phyloP scores from a whole-genome alignment of 2,329 filamentous ascomycete species.

The Alternaria postmessia region DNA sequence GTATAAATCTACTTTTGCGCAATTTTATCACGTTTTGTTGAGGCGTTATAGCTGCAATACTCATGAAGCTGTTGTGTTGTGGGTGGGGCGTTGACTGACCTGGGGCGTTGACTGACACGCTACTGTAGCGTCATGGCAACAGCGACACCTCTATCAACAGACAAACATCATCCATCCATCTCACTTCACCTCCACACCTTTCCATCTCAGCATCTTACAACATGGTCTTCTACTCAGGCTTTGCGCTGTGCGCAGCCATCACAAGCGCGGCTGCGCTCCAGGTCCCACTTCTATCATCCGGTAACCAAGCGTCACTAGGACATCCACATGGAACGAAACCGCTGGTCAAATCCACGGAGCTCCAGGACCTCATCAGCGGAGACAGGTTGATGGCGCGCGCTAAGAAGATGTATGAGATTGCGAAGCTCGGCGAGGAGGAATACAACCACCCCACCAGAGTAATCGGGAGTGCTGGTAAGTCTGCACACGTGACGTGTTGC shows the following conservation, averaged over 20 bases:
- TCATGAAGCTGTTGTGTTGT: too few relatives aligned
- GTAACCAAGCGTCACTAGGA: conserved; percentile 34
- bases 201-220: conserved; percentile 12
- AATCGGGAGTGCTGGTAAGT: conserved; percentile 47
- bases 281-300: conserved; percentile 39
- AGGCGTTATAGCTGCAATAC: too few relatives aligned
- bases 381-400: conserved; percentile 44
- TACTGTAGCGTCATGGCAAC: conserved; percentile 41
- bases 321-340: conserved; percentile 38
- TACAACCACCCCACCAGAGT: conserved; percentile 55
- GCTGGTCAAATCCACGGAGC: conserved; percentile 44
- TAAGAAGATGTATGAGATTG: conserved; percentile 52
- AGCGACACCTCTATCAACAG: conserved; percentile 19
- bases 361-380: conserved; percentile 48
- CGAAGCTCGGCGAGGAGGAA: conserved; percentile 53
- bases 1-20: too few relatives aligned
- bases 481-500: conserved; percentile 20
- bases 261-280: conserved; percentile 40
- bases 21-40: too few relatives aligned
- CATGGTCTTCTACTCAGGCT: conserved; percentile 39
- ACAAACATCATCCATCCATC: conserved; percentile 29
- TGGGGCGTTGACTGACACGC: too few relatives aligned
- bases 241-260: conserved; percentile 41
- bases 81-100: too few relatives aligned
- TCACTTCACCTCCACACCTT: conserved; percentile 12